Base-by-base conservation (phyloP, 106 monocot genomes). In the Allium sativum region DNA sequence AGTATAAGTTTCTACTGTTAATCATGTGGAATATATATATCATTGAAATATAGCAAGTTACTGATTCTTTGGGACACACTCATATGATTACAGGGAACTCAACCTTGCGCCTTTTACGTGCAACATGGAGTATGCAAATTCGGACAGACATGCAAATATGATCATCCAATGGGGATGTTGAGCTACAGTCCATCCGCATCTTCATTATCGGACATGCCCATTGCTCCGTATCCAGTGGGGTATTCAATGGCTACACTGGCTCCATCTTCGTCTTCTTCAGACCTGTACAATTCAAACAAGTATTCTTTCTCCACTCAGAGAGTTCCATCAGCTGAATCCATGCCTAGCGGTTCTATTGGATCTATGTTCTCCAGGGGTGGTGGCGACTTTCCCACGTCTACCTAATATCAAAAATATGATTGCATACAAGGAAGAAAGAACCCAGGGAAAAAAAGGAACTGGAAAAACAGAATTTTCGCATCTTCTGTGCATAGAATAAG, bases 101-200 rank as follows among this genome's bases (percentile, higher is more conserved):
- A 79, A 50, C 45, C 59, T 64, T 93, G 92, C 52, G 57, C 82
- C 40, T 88, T 68, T 72, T 93, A 88, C 62, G 70, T 59, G 1
- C 92, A 93, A 74, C 81, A 84, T 65, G 92, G 87, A 1, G 53
- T 87, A 18, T 93, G 92, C 75, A 92, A 87, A 43, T 92, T 84
- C 63, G 92, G 92, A 42, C 78, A 76, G 1, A 81, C 92, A 17
- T 92, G 92, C 86, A 92, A 92, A 65, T 92, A 76, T 61, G 83
- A 92, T 74, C 92, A 92, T 65, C 81, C 92, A 21, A 84, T 87
- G 65, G 78, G 76, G 45, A 46, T 73, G 21, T 55, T 79, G 12
- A 74, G 76, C 48, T 87, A 92, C 68, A 81, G 74, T 21, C 76
- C 92, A 44, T 86, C 86, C n/a, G 80, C 91, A 21, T 83, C 80